Evolutionary conservation across 495 filamentous ascomycete species (phyloP).

Genomic region (Cercophora sp.): DNA sequence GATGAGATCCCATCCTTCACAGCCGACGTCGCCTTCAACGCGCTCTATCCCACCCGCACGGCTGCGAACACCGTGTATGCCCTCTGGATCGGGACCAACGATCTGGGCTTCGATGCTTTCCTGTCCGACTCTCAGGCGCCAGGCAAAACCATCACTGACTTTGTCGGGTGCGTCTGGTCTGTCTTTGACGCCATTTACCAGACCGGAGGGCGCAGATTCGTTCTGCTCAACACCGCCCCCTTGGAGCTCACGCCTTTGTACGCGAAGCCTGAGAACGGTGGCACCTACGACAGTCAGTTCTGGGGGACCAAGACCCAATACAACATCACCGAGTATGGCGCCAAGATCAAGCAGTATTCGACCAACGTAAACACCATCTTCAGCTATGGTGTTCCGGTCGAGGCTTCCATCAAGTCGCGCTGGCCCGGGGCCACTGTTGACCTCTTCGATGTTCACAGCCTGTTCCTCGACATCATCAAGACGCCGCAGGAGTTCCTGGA

Average conservation of each 20-base stretch:
- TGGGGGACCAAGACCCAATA: conserved; percentile 54
- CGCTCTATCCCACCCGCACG: conserved; percentile 48
- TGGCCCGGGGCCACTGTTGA: conserved; percentile 60
- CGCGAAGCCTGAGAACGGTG: conserved; percentile 46
- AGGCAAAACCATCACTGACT: conserved; percentile 57
- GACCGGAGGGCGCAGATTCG: conserved; percentile 63
- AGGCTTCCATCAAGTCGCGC: conserved; percentile 46
- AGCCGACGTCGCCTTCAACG: conserved; percentile 52
- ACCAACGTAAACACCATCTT: conserved; percentile 58
- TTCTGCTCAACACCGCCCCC: conserved; percentile 62
- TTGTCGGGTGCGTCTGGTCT: conserved; percentile 60
- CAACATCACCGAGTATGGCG: conserved; percentile 43
- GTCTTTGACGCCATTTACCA: conserved; percentile 57
- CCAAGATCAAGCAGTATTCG: conserved; percentile 61
- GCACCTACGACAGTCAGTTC: conserved; percentile 48
- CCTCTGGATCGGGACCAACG: conserved; percentile 78
- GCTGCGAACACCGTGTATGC: conserved; percentile 62
- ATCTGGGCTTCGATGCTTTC: conserved; percentile 61
- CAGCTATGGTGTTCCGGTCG: conserved; percentile 56
- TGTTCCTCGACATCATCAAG: conserved; percentile 61
- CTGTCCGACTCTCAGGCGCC: conserved; percentile 57
- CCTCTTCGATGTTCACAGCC: conserved; percentile 59
- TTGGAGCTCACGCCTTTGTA: conserved; percentile 61
- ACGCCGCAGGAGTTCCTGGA: conserved; percentile 57
- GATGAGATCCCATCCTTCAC: conserved; percentile 68